Base-by-base conservation (phyloP, 1,284 basidiomycete species). In the Agroathelia rolfsii region DNA sequence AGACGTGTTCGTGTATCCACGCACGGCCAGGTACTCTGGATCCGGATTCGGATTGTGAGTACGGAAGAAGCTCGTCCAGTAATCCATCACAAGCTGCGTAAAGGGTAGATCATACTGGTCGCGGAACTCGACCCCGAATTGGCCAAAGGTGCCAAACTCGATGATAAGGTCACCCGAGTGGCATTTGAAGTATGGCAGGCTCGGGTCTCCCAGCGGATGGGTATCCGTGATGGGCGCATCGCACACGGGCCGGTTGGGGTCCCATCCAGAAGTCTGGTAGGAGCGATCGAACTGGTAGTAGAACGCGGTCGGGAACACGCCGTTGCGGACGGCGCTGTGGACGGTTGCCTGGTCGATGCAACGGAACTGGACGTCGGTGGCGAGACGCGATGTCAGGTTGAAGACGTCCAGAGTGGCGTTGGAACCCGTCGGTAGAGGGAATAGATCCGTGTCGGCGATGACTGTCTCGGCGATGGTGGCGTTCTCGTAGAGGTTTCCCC, bases 21-120 rank as follows among this genome's bases (percentile, higher is more conserved):
- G 50, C 2, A 55, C 58, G 4, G 40, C 33, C 13, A 64, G 51
- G 43, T 56, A 61, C 1, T 39, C 47, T 9, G 41, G 46, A 27
- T 56, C 49, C 1, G 59, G 61, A 41, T 65, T 64, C 3, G 62
- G 63, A 35, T 64, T 42, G 43, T 55, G 56, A 8, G 55, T 56
- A 32, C 60, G 51, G 11, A 54, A 59, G 39, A 64, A 66, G 4
- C 53, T 41, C 0, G 56, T 48, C 61, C 60, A 65, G 15, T 48
- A 37, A 37, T 64, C 62, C 17, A 57, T 36, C 20, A 43, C 46
- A 32, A 53, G 42, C 42, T 61, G 59, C 39, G 53, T 52, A 44
- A 61, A 52, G 3, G 52, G 51, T 13, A 62, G 49, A 38, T 62
- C 62, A 20, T 50, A 41, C 17, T 44, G 47, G 41, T 64, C 61